These are phyloP conservation scores for Boletus sp. DNA, from an alignment of 1,284 basidiomycete genomes.

Conservation along the genomic window DNA sequence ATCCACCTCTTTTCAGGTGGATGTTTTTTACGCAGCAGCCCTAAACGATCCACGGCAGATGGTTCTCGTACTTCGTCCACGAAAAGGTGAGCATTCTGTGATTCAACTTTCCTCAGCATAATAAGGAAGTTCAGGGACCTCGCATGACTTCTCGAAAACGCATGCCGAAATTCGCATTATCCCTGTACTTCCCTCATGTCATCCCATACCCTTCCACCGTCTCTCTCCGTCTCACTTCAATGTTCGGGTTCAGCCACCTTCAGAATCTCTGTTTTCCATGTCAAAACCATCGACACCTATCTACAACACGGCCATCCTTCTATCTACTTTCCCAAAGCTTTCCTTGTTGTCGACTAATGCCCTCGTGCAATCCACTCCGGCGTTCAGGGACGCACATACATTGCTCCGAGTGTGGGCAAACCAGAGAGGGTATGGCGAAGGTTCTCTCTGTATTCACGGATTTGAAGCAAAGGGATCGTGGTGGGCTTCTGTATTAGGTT, in stretches of 20 bases:
- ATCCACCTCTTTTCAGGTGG: slow-evolving; percentile 48
- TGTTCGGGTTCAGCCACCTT: slow-evolving; percentile 46
- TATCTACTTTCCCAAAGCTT: slow-evolving; percentile 61
- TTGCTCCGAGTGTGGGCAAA: slow-evolving; percentile 90
- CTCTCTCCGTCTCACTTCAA: slow-evolving; percentile 79
- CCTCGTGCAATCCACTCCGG: slow-evolving; percentile 59
- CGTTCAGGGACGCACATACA: slow-evolving; percentile 74
- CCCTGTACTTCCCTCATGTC: slow-evolving; percentile 57
- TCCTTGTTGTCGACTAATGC: slow-evolving; percentile 72
- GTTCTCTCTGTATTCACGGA: slow-evolving; percentile 60
- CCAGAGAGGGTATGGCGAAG: slow-evolving; percentile 75
- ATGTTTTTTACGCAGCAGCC: slow-evolving; percentile 60
- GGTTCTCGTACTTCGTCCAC: slow-evolving; percentile 60
- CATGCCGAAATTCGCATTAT: slow-evolving; percentile 74
- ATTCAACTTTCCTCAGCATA: slow-evolving; percentile 18
- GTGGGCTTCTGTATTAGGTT: slow-evolving; percentile 71
- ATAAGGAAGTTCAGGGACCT: slow-evolving; percentile 42
- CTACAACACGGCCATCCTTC: slow-evolving; percentile 79
- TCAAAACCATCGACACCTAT: slow-evolving; percentile 57
- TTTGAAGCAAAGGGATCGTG: slow-evolving; percentile 67
- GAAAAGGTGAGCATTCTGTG: slow-evolving; percentile 45
- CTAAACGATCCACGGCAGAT: slow-evolving; percentile 68
- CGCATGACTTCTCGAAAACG: slow-evolving; percentile 66
- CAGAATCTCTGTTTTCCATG: neutral
- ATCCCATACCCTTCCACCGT: slow-evolving; percentile 61